Evolutionary conservation across 1,284 basidiomycete genomes (phyloP), one percentile per base, ranked within the genome.

Genomic region (Naganishia albida): DNA sequence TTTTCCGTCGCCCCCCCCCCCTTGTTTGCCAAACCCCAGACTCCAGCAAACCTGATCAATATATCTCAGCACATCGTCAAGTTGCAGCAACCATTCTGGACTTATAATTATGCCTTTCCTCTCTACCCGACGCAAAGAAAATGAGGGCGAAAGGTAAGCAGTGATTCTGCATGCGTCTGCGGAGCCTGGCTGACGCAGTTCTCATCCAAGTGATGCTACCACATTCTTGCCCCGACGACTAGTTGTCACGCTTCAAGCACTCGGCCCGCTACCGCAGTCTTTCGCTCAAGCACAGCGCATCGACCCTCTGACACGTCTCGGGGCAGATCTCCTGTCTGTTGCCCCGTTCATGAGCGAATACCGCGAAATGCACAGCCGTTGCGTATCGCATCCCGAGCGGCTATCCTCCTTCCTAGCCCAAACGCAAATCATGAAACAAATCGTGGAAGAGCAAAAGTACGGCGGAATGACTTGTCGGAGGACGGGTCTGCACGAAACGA

Each of bases 291-390:
- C 57, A 12, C 39, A 34, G 18, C 57, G 46, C 10, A 40, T 50
- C 46, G 57, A 60, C 34, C 46, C 57, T 16, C 46, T 60, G 16
- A 50, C 46, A 3, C 57, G 46, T 18, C 57, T 60, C 30, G 57
- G 50, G 38, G 48, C 34, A 15, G 57, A 60, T 28, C 38, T 60
- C 23, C 16, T 39, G 23, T 23, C 57, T 23, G 23, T 60, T 6
- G 46, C 46, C 23, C 57, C 57, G 15, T 60, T 60, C 48, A 60
- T 60, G 13, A 15, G 39, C n/a, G 18, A 26, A 12, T 50, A 60
- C 20, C 30, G 34, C 15, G 48, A 40, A 18, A 18, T 15, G 1
- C 38, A 60, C n/a, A 25, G 26, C 43, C 57, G 46, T 6, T 60
- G 57, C 16, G 13, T 49, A 8, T 34, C 15, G 2, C 38, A 40